These are phyloP conservation scores for Xylaria digitata DNA, from an alignment of 2,329 filamentous ascomycete species.

Conservation along the genomic window DNA sequence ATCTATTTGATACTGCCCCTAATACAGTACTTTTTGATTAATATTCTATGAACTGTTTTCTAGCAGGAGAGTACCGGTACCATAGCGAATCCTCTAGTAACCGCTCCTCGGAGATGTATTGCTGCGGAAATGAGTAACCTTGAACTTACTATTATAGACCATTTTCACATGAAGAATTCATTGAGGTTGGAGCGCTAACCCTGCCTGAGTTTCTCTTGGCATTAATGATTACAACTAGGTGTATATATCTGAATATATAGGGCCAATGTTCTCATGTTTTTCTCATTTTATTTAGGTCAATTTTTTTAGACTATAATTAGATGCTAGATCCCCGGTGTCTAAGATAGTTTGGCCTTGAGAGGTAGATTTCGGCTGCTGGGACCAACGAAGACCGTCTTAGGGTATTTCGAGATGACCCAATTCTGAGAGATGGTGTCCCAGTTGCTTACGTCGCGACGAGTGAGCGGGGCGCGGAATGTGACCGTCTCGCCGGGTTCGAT, in stretches of 20 bases:
- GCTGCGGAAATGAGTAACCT: too few species aligned
- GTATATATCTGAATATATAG: conserved; percentile 27
- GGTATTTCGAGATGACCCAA: conserved; percentile 73
- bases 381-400: conserved; percentile 67
- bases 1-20: too few species aligned
- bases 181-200: conserved; percentile 65
- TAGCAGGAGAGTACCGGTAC: too few species aligned
- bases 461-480: conserved; percentile 76
- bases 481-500: conserved; percentile 76
- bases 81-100: too few species aligned
- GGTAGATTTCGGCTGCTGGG: conserved; percentile 66
- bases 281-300: conserved; percentile 8
- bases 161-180: conserved; percentile 76
- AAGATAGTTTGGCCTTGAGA: conserved; percentile 46
- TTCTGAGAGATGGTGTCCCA: conserved; percentile 86
- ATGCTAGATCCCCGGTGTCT: not conserved
- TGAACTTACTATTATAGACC: too few species aligned
- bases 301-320: not conserved
- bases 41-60: too few species aligned
- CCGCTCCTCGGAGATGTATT: too few species aligned
- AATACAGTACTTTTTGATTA: too few species aligned
- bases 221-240: conserved; percentile 38
- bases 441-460: conserved; percentile 84
- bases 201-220: conserved; percentile 66
- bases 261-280: not conserved